Percentiles rank a stretch among this genome's conserved stretches.
Conservation (phyloP, 2,329 filamentous ascomycete genomes). For the Colletotrichum brevisporum region DNA sequence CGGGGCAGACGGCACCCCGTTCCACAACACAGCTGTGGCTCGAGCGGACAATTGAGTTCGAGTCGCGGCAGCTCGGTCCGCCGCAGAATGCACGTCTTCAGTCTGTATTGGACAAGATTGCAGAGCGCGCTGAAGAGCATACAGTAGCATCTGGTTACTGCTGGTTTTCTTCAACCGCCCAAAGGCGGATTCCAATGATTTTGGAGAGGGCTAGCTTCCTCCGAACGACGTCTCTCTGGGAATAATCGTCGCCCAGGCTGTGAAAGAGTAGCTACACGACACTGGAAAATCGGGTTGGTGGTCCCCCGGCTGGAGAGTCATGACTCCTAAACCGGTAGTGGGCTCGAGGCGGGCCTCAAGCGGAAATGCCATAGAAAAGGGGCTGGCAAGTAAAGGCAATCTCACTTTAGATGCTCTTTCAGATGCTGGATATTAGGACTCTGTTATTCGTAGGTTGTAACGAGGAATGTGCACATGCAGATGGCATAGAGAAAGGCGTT, state of each 20-base stretch:
- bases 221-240: background rate
- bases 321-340: background rate
- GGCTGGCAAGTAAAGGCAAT: background rate
- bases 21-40: background rate
- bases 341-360: too few species aligned
- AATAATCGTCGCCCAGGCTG: conserved; percentile 41
- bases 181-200: background rate
- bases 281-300: conserved; percentile 22
- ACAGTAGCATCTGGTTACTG: too few species aligned
- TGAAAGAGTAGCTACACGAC: conserved; percentile 41
- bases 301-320: conserved; percentile 19
- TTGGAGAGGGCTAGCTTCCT: background rate
- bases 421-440: too few species aligned
- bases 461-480: too few species aligned
- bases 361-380: background rate
- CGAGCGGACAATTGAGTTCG: background rate
- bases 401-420: too few species aligned
- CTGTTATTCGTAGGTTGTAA: too few species aligned
- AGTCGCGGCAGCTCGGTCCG: background rate
- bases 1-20: too few species aligned
- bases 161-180: too few species aligned
- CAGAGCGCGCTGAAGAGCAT: too few species aligned
- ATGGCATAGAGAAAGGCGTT: too few species aligned
- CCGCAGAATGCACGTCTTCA: background rate
- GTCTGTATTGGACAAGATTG: too few species aligned